Evolutionary conservation across 305 asterid species (phyloP).

Genomic region (Lippia alba): DNA sequence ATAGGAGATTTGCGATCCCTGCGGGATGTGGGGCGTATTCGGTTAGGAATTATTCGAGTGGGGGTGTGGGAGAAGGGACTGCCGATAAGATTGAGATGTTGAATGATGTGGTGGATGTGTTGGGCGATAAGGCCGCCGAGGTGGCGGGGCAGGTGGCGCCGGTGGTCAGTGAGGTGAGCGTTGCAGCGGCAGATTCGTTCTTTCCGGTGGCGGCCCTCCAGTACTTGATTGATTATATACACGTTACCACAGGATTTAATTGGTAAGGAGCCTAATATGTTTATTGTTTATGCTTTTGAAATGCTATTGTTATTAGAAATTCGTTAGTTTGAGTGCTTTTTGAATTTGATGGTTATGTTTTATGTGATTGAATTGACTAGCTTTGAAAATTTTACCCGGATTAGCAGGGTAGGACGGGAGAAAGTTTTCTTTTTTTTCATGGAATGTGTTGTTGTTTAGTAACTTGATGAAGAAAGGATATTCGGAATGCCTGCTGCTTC

Average conservation of each 20-base stretch:
- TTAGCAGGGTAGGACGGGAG: background rate
- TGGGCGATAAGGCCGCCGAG: conserved; percentile 61
- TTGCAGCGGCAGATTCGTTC: conserved; percentile 83
- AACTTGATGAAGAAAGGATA: conserved; percentile 1
- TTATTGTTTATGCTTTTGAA: background rate
- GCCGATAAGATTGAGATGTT: conserved; percentile 61
- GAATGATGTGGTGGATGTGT: conserved; percentile 56
- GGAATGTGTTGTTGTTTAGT: background rate
- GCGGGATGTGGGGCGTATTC: conserved; percentile 45
- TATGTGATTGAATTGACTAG: conserved; percentile 10
- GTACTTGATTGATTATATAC: conserved; percentile 75
- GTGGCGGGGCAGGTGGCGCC: conserved; percentile 56
- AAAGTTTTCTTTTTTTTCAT: background rate
- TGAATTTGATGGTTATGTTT: conserved; percentile 13
- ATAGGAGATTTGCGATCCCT: conserved; percentile 46
- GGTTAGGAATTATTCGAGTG: conserved; percentile 65
- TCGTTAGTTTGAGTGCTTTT: conserved; percentile 17
- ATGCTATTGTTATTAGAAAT: conserved; percentile 11
- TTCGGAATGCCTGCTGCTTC: background rate
- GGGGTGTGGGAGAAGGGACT: conserved; percentile 55
- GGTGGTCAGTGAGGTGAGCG: conserved; percentile 73
- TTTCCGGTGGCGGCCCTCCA: conserved; percentile 79
- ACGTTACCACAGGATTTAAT: conserved; percentile 59
- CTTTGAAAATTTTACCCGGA: background rate
- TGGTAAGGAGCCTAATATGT: conserved; percentile 51